Base-by-base conservation (phyloP, 2,329 filamentous ascomycete genomes). In the Esteya vermicola region DNA sequence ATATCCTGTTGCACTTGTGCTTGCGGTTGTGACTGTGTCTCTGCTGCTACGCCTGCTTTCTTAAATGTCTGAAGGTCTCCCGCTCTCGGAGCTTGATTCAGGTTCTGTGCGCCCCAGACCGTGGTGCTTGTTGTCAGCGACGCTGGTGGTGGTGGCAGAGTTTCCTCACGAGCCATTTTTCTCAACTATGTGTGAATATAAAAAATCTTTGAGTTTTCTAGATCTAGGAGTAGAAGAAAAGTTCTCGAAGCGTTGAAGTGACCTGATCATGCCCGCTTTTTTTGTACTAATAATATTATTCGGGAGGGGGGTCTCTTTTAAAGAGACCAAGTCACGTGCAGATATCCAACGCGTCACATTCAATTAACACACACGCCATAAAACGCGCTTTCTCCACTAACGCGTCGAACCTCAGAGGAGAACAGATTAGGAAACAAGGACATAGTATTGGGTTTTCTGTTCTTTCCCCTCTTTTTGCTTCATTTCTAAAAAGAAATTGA, bases 31-130 rank as follows among this genome's bases (percentile, higher is more conserved):
- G 34, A 33, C 28, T 14, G 30, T 18, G 32, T 9, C 16, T 12
- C 3, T 20, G 10, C 18, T 4, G 23, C 22, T 16, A 3, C 36
- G n/a, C 21, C 23, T 25, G 45, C 62, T 57, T 41, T 27, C 38
- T 50, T 44, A 40, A 64, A 62, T 47, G 50, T 58, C 45, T 57
- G 59, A 34, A 68, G 52, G 54, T 61, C 34, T 47, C 54, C 45
- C 55, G 45, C 44, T 43, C 44, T 45, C 23, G 47, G 47, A 25
- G 45, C 40, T 7, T 34, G 26, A 38, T 48, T 46, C 42, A 48
- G 47, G 43, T 51, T 45, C 21, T 49, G 38, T 12, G 45, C 32
- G 22, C 46, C 45, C 47, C 47, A 51, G 12, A 46, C 46, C 33
- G 46, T 44, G 4, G 42, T 14, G 4, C 34, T 35, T 1, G 47